phyloP scores from a whole-genome alignment of 441 rosid species.

The Hura crepitans region DNA sequence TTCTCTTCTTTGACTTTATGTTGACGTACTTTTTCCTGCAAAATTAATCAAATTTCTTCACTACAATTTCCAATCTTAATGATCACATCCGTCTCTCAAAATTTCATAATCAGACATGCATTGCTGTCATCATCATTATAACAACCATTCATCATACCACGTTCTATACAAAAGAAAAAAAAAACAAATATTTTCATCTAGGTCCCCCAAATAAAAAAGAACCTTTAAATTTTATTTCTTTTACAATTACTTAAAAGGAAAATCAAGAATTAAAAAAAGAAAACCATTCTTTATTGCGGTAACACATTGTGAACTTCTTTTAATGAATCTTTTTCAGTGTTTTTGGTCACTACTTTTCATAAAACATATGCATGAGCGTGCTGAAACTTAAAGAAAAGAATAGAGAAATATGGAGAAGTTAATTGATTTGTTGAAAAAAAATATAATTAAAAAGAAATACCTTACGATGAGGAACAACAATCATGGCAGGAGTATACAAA shows the following conservation, averaged over 20 bases:
- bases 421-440: background rate
- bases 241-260: background rate
- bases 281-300: background rate
- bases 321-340: background rate
- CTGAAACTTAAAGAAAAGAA: background rate
- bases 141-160: background rate
- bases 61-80: constrained; percentile 5
- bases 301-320: constrained; percentile 1
- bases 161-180: background rate
- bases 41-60: background rate
- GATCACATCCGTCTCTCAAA: no score
- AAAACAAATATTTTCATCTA: background rate
- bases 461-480: constrained; percentile 78
- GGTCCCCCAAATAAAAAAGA: background rate
- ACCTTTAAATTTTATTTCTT: background rate
- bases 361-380: background rate
- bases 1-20: constrained; percentile 34
- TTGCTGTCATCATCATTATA: background rate
- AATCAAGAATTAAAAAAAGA: background rate
- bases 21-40: constrained; percentile 48
- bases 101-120: background rate
- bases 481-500: constrained; percentile 82
- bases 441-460: constrained; percentile 20
- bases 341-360: background rate
- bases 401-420: background rate